phyloP scores from a whole-genome alignment of 176 grass and related monocot species.

The Lolium rigidum region DNA sequence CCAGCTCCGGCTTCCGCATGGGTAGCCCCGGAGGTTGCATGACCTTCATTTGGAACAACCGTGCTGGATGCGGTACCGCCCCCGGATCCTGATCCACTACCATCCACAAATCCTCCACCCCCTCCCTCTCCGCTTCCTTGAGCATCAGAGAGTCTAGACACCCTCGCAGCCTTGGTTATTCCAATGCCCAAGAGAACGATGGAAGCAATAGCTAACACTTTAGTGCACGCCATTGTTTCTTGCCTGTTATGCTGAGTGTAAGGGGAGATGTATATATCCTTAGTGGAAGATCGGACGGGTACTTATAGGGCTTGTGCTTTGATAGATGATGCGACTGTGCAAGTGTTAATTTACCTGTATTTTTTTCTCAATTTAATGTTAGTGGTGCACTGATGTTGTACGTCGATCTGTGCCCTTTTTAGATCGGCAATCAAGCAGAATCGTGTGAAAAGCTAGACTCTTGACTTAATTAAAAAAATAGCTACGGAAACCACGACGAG shows the following conservation, averaged over 20 bases:
- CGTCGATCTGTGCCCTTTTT: background rate
- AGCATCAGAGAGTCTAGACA: background rate
- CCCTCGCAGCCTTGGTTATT: slow-evolving; percentile 16
- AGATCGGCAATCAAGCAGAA: background rate
- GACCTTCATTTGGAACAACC: background rate
- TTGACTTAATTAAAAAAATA: background rate
- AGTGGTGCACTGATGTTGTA: background rate
- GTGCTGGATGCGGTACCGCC: background rate
- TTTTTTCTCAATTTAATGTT: background rate
- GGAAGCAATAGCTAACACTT: background rate
- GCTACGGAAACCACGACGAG: background rate
- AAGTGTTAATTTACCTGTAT: background rate
- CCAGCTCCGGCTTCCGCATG: background rate
- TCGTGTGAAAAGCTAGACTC: background rate
- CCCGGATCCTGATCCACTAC: background rate
- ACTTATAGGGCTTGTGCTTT: background rate
- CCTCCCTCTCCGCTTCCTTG: background rate
- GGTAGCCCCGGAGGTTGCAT: background rate
- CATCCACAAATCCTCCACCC: background rate
- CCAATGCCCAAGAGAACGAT: slow-evolving; percentile 1
- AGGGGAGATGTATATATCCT: background rate
- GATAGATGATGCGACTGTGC: background rate
- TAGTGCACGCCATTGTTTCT: slow-evolving; percentile 3
- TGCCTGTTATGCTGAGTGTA: too few species aligned
- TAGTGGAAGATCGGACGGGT: background rate